Conservation (phyloP, 2,329 filamentous ascomycete genomes). For the Colletotrichum cereale region DNA sequence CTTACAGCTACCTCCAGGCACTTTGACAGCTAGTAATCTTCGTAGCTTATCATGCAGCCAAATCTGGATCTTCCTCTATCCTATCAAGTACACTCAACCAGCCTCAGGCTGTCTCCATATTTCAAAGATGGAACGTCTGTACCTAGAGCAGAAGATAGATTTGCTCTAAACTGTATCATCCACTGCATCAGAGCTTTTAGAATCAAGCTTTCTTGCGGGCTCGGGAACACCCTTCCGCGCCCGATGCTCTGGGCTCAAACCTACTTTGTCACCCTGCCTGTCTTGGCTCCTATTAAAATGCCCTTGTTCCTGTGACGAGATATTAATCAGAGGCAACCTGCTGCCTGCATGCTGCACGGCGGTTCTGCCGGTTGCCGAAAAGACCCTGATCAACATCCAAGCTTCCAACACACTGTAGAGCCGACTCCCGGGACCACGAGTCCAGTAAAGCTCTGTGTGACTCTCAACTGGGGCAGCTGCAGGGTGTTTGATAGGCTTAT, state of each 20-base stretch:
- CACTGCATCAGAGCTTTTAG: neutral
- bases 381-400: neutral
- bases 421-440: neutral
- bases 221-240: neutral
- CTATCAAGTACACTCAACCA: no score
- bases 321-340: neutral
- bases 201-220: conserved; percentile 2
- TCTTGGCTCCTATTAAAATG: neutral
- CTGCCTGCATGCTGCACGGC: neutral
- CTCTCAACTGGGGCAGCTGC: neutral
- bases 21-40: no score
- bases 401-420: neutral
- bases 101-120: no score
- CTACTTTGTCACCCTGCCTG: neutral
- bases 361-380: neutral
- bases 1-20: no score
- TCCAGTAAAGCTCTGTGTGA: neutral
- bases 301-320: neutral
- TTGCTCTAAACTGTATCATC: no score
- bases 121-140: no score
- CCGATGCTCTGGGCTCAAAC: neutral
- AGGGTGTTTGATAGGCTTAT: neutral
- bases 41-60: no score
- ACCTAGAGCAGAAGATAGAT: no score
- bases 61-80: no score